These are phyloP conservation scores for Dictyostelium discoideum DNA, from an alignment of 78 protist species.

Conservation along the genomic window DNA sequence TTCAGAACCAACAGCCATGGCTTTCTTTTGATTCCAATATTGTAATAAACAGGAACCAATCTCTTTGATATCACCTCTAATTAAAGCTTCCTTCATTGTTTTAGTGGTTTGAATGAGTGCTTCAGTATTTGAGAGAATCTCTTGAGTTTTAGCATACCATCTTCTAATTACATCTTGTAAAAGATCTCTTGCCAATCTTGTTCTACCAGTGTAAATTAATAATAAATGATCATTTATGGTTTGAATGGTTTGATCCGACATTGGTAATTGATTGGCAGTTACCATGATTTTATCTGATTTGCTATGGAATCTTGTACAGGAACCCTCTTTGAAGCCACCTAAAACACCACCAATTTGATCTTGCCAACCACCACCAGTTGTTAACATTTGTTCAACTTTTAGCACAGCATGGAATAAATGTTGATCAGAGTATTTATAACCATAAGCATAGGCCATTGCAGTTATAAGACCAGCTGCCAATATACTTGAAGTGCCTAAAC, in stretches of 20 bases:
- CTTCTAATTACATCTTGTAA: constrained; percentile 82
- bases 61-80: constrained; percentile 28
- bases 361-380: constrained; percentile 92
- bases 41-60: constrained; percentile 35
- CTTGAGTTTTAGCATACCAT: constrained; percentile 51
- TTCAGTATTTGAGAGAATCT: constrained; percentile 9
- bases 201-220: constrained; percentile 82
- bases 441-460: constrained; percentile 57
- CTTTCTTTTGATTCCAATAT: constrained; percentile 84
- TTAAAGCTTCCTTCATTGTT: constrained; percentile 29
- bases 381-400: constrained; percentile 86
- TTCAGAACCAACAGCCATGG: constrained; percentile 71
- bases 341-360: constrained; percentile 87
- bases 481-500: constrained; percentile 81
- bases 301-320: neutral
- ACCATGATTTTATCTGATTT: neutral
- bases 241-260: neutral
- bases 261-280: neutral
- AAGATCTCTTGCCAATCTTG: constrained; percentile 83
- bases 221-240: constrained; percentile 11
- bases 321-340: constrained; percentile 76
- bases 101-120: neutral
- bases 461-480: constrained; percentile 61
- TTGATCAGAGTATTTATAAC: constrained; percentile 9
- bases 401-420: constrained; percentile 72